phyloP scores from a whole-genome alignment of 2,329 filamentous ascomycete genomes.

The Trichoderma lentiforme region DNA sequence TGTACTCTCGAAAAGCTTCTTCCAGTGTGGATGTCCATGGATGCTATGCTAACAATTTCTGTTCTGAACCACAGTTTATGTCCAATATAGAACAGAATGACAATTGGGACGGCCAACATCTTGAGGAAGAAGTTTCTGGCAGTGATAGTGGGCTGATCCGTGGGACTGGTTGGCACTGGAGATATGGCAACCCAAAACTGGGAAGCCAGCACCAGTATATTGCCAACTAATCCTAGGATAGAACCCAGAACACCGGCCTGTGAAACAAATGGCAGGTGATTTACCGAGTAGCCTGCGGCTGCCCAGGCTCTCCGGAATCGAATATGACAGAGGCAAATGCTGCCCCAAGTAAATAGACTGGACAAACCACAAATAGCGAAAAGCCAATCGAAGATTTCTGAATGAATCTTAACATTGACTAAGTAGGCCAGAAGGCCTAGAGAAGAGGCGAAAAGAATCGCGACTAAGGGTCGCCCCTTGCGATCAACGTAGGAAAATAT shows the following conservation, averaged over 20 bases:
- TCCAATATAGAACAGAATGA: constrained; percentile 1
- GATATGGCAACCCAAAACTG: constrained; percentile 1
- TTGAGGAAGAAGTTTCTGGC: constrained; percentile 5
- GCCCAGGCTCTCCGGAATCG: constrained; percentile 5
- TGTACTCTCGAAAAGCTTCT: neutral
- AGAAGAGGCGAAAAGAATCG: neutral
- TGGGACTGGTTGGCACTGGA: neutral
- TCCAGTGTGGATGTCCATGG: neutral
- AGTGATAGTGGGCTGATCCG: neutral
- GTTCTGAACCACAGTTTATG: neutral
- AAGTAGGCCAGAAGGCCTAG: neutral
- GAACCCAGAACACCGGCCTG: neutral
- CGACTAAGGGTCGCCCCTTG: neutral
- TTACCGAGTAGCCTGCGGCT: neutral
- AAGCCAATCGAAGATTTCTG: constrained; percentile 4
- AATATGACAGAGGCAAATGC: constrained; percentile 6
- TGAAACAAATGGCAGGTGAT: neutral
- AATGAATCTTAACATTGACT: neutral
- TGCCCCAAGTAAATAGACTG: constrained; percentile 1
- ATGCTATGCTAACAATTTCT: neutral
- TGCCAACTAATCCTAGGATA: neutral
- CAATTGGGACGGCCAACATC: neutral
- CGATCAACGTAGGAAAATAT: constrained; percentile 10
- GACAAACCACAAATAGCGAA: neutral
- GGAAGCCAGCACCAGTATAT: neutral